phyloP scores from a whole-genome alignment of 805 yeast genomes.

The Henningerozyma blattae region DNA sequence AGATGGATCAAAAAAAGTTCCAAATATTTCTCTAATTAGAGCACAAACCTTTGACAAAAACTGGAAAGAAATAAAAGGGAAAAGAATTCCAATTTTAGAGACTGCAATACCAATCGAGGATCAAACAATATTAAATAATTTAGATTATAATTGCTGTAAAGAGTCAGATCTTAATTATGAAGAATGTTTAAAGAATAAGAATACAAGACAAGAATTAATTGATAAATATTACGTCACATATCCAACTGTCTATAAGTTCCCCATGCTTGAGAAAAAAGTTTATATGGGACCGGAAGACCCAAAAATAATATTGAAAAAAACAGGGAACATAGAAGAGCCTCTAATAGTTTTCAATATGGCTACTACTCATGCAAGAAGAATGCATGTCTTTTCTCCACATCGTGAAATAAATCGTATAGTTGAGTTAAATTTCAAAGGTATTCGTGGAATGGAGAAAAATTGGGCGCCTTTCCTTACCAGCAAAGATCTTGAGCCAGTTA shows the following conservation, averaged over 20 bases:
- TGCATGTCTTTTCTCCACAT: slow-evolving; percentile 9
- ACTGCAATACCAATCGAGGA: slow-evolving; percentile 10
- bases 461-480: slow-evolving; percentile 10
- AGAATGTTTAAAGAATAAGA: too few species aligned
- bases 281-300: slow-evolving; percentile 11
- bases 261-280: slow-evolving; percentile 3
- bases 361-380: slow-evolving; percentile 3
- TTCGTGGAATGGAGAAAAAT: slow-evolving; percentile 10
- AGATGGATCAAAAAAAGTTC: slow-evolving; percentile 18
- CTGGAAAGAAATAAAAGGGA: not conserved
- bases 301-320: slow-evolving; percentile 2
- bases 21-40: not conserved
- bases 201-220: slow-evolving; percentile 3
- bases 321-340: slow-evolving; percentile 3
- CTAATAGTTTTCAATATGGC: slow-evolving; percentile 5
- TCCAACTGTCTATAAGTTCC: slow-evolving; percentile 6
- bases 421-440: too few species aligned
- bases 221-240: slow-evolving; percentile 6
- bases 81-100: slow-evolving; percentile 22
- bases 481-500: slow-evolving; percentile 1
- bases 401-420: slow-evolving; percentile 4
- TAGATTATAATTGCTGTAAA: too few species aligned
- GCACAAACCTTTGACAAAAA: not conserved
- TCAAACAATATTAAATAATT: too few species aligned
- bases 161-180: too few species aligned